Conservation (phyloP, 495 filamentous ascomycete genomes). For the Trichoderma orchidacearum region DNA sequence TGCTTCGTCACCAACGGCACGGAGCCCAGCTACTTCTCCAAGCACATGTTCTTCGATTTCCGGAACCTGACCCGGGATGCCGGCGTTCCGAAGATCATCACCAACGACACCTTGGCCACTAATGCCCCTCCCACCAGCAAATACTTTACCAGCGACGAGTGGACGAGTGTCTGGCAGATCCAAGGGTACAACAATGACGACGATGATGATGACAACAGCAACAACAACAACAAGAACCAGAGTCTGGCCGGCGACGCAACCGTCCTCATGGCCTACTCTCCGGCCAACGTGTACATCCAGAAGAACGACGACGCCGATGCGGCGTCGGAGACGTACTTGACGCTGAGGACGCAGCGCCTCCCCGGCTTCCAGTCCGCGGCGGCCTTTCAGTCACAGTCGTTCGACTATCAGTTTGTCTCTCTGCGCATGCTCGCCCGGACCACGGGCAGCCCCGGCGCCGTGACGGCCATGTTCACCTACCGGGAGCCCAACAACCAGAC, state of each 20-base stretch:
- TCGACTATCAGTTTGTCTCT: slow-evolving; percentile 44
- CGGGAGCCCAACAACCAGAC: slow-evolving; percentile 16
- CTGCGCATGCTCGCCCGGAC: slow-evolving; percentile 47
- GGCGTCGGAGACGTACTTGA: slow-evolving; percentile 38
- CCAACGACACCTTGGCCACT: slow-evolving; percentile 11
- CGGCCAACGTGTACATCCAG: slow-evolving; percentile 52
- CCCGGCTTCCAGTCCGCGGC: slow-evolving; percentile 43
- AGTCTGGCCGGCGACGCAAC: slow-evolving; percentile 20
- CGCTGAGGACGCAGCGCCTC: slow-evolving; percentile 45
- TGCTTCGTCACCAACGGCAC: slow-evolving; percentile 36
- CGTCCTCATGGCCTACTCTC: slow-evolving; percentile 45
- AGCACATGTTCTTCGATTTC: slow-evolving; percentile 59
- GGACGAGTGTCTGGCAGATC: slow-evolving; percentile 40
- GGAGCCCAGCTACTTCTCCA: slow-evolving; percentile 39
- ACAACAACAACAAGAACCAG: slow-evolving; percentile 9
- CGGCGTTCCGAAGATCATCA: slow-evolving; percentile 20
- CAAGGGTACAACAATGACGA: slow-evolving; percentile 35
- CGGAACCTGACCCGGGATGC: slow-evolving; percentile 31
- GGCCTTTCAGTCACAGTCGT: slow-evolving; percentile 46
- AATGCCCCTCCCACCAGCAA: slow-evolving; percentile 20
- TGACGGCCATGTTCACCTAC: slow-evolving; percentile 62
- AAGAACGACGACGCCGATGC: slow-evolving; percentile 19
- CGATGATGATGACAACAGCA: slow-evolving; percentile 27
- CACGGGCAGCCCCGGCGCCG: slow-evolving; percentile 40
- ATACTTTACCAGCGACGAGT: slow-evolving; percentile 24